A percentile compares a stretch with the other conserved stretches of the same genome.
Evolutionary conservation across 192 early-diverging fungal genomes (phyloP).

Genomic region (Backusella macrospora): DNA sequence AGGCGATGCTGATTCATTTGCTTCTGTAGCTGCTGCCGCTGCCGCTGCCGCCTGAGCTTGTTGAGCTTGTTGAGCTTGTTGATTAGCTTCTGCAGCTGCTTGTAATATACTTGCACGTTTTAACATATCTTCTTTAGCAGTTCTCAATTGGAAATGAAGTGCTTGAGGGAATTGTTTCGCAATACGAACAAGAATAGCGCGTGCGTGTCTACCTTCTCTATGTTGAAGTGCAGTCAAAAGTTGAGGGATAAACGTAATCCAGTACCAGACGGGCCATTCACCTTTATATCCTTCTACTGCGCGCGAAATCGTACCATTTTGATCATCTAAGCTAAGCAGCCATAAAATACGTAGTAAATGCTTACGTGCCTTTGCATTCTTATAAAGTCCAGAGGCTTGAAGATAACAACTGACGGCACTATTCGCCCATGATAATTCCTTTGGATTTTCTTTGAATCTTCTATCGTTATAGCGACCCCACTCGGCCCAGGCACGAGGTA

Average conservation of each 20-base stretch:
- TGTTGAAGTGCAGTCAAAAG: conserved; percentile 77
- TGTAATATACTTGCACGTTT: conserved; percentile 39
- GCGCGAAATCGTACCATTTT: conserved; percentile 69
- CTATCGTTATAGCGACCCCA: conserved; percentile 96
- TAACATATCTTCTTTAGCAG: conserved; percentile 89
- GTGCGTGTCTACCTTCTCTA: conserved; percentile 83
- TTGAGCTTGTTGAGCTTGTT: not conserved
- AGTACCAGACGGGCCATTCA: conserved; percentile 94
- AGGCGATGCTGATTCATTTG: not conserved
- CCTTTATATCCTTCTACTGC: conserved; percentile 89
- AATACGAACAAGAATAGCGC: conserved; percentile 86
- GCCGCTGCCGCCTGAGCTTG: not conserved
- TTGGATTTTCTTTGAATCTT: conserved; percentile 83
- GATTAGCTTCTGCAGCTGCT: conserved; percentile 28
- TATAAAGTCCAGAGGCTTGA: conserved; percentile 89
- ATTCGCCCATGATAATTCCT: conserved; percentile 78
- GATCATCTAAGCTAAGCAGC: conserved; percentile 90
- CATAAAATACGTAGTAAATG: conserved; percentile 92
- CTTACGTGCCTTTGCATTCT: conserved; percentile 85
- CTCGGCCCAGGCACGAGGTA: conserved; percentile 94
- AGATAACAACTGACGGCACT: conserved; percentile 96
- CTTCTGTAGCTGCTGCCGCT: not conserved
- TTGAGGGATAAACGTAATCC: conserved; percentile 98
- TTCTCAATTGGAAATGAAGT: conserved; percentile 92
- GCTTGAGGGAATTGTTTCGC: conserved; percentile 95